Base-by-base conservation (phyloP, 345 rosid species). In the Ceriops decandra region DNA sequence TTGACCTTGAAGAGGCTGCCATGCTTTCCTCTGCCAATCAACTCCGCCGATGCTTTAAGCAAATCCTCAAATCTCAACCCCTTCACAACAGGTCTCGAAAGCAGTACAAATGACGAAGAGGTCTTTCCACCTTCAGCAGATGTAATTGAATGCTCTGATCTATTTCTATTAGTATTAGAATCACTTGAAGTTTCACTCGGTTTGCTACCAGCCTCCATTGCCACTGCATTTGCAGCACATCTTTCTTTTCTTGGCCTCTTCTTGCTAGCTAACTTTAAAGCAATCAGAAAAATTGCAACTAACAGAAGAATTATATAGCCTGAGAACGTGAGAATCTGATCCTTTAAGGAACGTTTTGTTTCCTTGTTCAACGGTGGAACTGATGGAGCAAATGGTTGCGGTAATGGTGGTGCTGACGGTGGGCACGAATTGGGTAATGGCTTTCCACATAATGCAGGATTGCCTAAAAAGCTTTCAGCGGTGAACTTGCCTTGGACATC, bases 1-100 rank as follows among this genome's bases (percentile, higher is more conserved):
- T 54, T 47, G 22, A 83, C 93, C 79, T 80, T 86, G 75, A 85
- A 86, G 26, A 84, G 82, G 73, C 90, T 88, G 32, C 90, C 90
- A 47, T 84, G 82, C 68, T 88, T 86, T 62, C 87, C 87, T 66
- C 76, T 86, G 27, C 86, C 86, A 17, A 86, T 80, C 75, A 82
- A 68, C 31, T 83, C 86, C 1, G 93, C 87, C 0, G 88, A 88
- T 57, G 88, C 90, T 56, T 74, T 76, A 72, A 88, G 88, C 85
- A 88, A 66, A 56, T 84, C 87, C 66, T 84, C 83, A 7, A 88
- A 82, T 64, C 58, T 83, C 73, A 86, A 33, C 19, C 65, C 74
- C 35, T 70, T 77, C 57, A 22, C 54, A 21, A 13, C 68, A 26
- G 88, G 84, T 63, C 82, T 72, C 33, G 70, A 42, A 10, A 88